Conservation (phyloP, 441 rosid species). For the Adansonia grandidieri region DNA sequence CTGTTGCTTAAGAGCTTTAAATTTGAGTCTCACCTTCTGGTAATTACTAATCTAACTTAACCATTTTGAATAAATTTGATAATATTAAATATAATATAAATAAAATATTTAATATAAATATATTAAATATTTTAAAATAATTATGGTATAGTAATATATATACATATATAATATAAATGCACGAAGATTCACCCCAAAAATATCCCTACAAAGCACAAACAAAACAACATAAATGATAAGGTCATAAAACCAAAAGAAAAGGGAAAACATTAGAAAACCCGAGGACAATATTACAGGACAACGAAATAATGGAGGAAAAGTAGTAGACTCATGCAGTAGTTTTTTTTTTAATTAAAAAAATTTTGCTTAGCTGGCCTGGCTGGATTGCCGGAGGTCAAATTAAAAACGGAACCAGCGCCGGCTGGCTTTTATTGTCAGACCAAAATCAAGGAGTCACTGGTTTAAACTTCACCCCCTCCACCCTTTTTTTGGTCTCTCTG, state of each 20-base stretch:
- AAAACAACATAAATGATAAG: background rate
- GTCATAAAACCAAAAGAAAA: background rate
- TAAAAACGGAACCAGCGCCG: constrained; percentile 24
- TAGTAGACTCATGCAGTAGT: background rate
- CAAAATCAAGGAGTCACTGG: constrained; percentile 26
- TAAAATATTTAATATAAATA: too few relatives aligned
- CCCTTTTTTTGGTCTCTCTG: too few relatives aligned
- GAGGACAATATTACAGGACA: background rate
- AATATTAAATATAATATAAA: too few relatives aligned
- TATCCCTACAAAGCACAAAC: background rate
- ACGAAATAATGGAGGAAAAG: background rate
- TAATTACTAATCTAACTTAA: too few relatives aligned
- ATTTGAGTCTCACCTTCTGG: too few relatives aligned
- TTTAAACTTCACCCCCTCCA: background rate
- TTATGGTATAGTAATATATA: too few relatives aligned
- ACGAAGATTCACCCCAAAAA: background rate
- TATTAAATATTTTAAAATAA: too few relatives aligned
- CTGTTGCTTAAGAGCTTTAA: background rate
- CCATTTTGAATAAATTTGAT: too few relatives aligned
- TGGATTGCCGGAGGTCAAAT: constrained; percentile 45
- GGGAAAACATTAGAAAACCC: constrained; percentile 1
- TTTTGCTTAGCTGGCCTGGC: constrained; percentile 44
- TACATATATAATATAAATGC: too few relatives aligned
- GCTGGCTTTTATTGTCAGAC: constrained; percentile 29
- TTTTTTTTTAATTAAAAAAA: background rate